Evolutionary conservation across 495 filamentous ascomycete genomes (phyloP), one percentile per base, ranked within the genome.

Genomic region (Xylaria scruposa): DNA sequence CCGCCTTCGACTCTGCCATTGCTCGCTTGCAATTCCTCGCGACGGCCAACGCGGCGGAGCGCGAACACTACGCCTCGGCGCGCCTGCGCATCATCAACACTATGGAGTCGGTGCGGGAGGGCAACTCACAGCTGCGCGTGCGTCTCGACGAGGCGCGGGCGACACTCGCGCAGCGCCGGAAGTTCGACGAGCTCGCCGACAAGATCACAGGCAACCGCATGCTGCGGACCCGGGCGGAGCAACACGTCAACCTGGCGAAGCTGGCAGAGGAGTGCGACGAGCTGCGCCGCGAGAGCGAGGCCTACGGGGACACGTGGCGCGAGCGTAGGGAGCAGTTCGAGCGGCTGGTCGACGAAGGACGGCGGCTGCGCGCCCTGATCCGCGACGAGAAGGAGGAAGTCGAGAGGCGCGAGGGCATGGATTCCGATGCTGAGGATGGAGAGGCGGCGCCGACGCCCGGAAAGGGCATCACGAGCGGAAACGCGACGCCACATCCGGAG

Each of bases 361-460:
- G 92, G 90, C 87, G 93, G 72, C 86, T 98, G 74, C 86, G 94
- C 61, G 88, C 91, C 42, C 83, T 97, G 75, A 98, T 99, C 74
- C 89, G 93, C 53, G 94, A 98, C 80, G 94, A 98, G 85, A 98
- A 98, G 81, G 96, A 98, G 79, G 96, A 97, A 82, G 85, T 88
- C 4, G 88, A 90, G 72, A 79, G 88, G 9, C 82, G 86, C 33
- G 88, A 97, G 78, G 95, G 95, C 38, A 97, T 96, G 76, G 93
- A 92, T 72, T 93, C 93, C 59, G 92, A 87, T 0, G 92, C 92
- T 56, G 92, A 93, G 59, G 92, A 88, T 53, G 91, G 89, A 53
- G 84, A 85, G 44, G 80, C 83, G 2, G 88, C 79, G 3, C 69
- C 56, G 3, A 87, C 85, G 1, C 84, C 85, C 1, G 75, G 84